Base-by-base conservation (phyloP, 1,284 basidiomycete species). In the Ustilago shanxiensis region DNA sequence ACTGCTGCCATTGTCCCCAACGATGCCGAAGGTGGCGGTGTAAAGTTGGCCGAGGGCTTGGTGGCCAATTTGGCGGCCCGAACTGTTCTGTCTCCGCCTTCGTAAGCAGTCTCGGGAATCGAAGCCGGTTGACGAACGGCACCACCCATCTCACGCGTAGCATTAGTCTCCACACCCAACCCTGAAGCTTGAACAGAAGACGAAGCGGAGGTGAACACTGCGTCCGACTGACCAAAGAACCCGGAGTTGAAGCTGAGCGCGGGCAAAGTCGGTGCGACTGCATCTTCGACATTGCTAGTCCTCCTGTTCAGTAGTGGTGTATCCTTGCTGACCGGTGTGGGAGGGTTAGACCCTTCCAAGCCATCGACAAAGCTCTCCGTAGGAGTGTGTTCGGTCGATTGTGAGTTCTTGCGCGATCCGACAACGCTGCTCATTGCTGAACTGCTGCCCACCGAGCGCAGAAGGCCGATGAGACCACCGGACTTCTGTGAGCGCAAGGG, bases 261-360 rank as follows among this genome's bases (percentile, higher is more conserved):
- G 0, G 76, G 76, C 59, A 78, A 31, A 10, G 45, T 63, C 3
- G 71, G 75, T 3, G 70, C 45, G 1, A 45, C 28, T 7, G 50
- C 54, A 7, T 45, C 49, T 16, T 61, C 51, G 50, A 24, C 41
- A 44, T 28, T 31, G 18, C 26, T 44, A n/a, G 16, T 44, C 11
- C 63, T 22, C 24, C 56, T 39, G 50, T 41, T 24, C n/a, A 54
- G 37, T 6, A 72, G n/a, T 0, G 74, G 69, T 16, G 74, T 69
- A 31, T 77, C 71, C 28, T 77, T 77, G 70, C 75, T 77, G 26
- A 73, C 33, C 9, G 75, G 75, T 16, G 75, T 80, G 6, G 79
- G 76, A 10, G 76, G 73, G 31, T 67, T 56, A 0, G 73, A 71
- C 1, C 24, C 26, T 14, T 66, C 50, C 24, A 47, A 18, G 2